Conservation (phyloP, 2,329 filamentous ascomycete genomes). For the Cylindrodendrum hubeiense region DNA sequence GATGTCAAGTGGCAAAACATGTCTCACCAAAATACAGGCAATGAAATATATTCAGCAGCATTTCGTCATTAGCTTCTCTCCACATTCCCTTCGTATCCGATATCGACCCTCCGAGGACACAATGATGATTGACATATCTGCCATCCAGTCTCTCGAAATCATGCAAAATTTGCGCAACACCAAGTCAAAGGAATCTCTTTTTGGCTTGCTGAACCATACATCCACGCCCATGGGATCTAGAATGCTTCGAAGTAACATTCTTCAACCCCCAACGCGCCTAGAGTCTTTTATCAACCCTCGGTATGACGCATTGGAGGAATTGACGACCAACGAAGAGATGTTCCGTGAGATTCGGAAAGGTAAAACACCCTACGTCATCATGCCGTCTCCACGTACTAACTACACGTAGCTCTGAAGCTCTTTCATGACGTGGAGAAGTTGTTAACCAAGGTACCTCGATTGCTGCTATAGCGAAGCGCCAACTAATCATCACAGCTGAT, state of each 20-base stretch:
- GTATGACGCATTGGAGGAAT: constrained; percentile 86
- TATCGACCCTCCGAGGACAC: constrained; percentile 91
- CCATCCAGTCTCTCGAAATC: constrained; percentile 87
- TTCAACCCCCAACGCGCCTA: constrained; percentile 85
- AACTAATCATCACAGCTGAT: constrained; percentile 70
- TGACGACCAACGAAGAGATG: constrained; percentile 86
- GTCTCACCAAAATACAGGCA: constrained; percentile 63
- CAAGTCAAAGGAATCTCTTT: constrained; percentile 85
- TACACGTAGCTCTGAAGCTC: constrained; percentile 70
- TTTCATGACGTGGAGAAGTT: constrained; percentile 86
- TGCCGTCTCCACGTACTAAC: background rate
- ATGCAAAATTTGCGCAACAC: constrained; percentile 86
- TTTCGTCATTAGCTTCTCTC: constrained; percentile 75
- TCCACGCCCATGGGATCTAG: constrained; percentile 89
- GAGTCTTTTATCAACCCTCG: constrained; percentile 75
- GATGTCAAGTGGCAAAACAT: background rate
- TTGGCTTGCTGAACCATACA: constrained; percentile 87
- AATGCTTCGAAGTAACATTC: constrained; percentile 84
- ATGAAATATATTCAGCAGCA: constrained; percentile 84
- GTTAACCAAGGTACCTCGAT: constrained; percentile 73
- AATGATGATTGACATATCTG: constrained; percentile 95
- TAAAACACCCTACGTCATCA: constrained; percentile 42
- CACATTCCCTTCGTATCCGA: constrained; percentile 85
- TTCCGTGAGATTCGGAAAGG: constrained; percentile 82
- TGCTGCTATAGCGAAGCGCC: rapidly evolving